Percentiles rank a stretch among this genome's conserved stretches.
Conservation (phyloP, 805 yeast genomes). For the Candida yuanshanica region DNA sequence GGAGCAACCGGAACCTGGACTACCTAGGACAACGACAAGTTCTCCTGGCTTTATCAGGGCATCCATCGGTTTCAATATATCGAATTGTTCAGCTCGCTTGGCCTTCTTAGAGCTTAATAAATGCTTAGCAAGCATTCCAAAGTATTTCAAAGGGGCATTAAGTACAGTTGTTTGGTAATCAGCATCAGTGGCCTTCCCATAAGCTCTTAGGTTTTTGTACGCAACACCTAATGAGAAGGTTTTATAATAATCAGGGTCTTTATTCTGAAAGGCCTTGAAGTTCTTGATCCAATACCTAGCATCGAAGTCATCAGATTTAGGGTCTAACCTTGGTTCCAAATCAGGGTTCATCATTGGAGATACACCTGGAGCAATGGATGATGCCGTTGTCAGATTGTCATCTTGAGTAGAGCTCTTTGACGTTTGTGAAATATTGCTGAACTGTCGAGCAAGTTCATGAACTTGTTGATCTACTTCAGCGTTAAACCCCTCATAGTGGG, state of each 20-base stretch:
- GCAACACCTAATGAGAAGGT: slow-evolving; percentile 52
- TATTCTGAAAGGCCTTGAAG: slow-evolving; percentile 42
- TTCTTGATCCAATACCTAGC: slow-evolving; percentile 62
- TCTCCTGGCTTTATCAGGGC: slow-evolving; percentile 59
- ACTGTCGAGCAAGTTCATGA: not conserved
- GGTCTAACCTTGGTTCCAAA: slow-evolving; percentile 44
- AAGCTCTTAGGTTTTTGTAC: slow-evolving; percentile 54
- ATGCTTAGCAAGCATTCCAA: slow-evolving; percentile 11
- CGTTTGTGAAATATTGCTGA: not conserved
- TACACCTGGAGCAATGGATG: slow-evolving; percentile 27
- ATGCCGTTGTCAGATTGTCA: not conserved
- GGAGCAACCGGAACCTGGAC: slow-evolving; percentile 75
- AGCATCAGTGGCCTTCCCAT: slow-evolving; percentile 52
- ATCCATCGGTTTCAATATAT: slow-evolving; percentile 47
- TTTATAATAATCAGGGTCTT: slow-evolving; percentile 56
- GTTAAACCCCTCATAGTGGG: not conserved
- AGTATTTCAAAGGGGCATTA: slow-evolving; percentile 32
- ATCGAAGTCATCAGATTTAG: slow-evolving; percentile 48
- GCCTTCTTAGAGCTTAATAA: slow-evolving; percentile 14
- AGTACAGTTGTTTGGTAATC: slow-evolving; percentile 62
- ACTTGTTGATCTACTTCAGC: not conserved
- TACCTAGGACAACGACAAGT: slow-evolving; percentile 66
- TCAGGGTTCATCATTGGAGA: slow-evolving; percentile 23
- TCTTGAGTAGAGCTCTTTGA: not conserved
- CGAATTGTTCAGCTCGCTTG: slow-evolving; percentile 30